Conservation (phyloP, 2,329 filamentous ascomycete genomes). For the Alternaria sp. region DNA sequence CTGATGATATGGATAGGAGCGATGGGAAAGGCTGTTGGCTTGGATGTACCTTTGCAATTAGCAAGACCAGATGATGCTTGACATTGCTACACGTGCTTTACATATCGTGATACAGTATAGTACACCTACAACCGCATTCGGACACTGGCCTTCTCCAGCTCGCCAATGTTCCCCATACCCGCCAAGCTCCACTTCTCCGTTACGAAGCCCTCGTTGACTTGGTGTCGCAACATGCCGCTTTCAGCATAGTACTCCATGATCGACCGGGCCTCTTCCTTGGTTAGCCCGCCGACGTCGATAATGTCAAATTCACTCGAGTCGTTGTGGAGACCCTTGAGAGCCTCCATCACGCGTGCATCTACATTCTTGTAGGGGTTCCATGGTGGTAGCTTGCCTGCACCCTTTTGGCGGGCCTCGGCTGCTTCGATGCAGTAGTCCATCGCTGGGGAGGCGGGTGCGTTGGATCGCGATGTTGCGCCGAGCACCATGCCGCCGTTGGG, state of each 20-base stretch:
- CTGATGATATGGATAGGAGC: conserved; percentile 90
- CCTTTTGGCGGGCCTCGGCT: conserved; percentile 55
- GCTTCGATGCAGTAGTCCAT: conserved; percentile 73
- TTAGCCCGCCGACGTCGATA: conserved; percentile 71
- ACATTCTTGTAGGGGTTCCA: conserved; percentile 63
- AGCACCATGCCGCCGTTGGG: conserved; percentile 82
- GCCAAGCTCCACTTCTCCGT: conserved; percentile 85
- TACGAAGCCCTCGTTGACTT: conserved; percentile 75
- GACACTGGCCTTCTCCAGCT: conserved; percentile 77
- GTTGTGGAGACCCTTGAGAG: conserved; percentile 51
- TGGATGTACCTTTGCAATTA: conserved; percentile 78
- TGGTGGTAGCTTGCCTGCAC: conserved; percentile 46
- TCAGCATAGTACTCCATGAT: conserved; percentile 94
- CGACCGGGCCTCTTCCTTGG: conserved; percentile 75
- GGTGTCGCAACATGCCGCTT: conserved; percentile 78
- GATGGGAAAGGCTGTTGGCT: conserved; percentile 79
- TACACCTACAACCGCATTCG: conserved; percentile 44
- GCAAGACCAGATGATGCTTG: conserved; percentile 5
- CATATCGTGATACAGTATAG: conserved; percentile 25
- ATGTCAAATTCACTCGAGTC: conserved; percentile 52
- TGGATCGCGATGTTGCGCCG: conserved; percentile 77
- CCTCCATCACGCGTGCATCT: conserved; percentile 63
- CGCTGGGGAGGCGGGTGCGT: conserved; percentile 70
- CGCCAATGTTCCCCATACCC: conserved; percentile 82
- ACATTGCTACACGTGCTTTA: conserved; percentile 29